A percentile compares a stretch with the other conserved stretches of the same genome.
These are phyloP conservation scores for Candida maltosa DNA, from an alignment of 805 yeast genomes.

Conservation along the genomic window DNA sequence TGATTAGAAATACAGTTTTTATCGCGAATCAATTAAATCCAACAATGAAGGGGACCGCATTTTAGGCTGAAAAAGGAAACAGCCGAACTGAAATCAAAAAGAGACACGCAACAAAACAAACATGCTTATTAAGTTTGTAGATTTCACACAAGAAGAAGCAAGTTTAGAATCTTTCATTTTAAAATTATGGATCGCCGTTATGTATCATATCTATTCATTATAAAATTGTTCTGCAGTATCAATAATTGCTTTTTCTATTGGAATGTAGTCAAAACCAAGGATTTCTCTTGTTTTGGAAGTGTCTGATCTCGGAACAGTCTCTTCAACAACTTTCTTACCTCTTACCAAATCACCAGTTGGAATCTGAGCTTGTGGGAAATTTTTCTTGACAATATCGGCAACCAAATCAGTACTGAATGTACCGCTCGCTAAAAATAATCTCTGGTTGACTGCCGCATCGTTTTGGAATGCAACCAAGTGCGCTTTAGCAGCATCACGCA, in stretches of 20 bases:
- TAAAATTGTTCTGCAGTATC: conserved; percentile 36
- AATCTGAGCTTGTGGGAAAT: conserved; percentile 13
- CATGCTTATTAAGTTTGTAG: no score
- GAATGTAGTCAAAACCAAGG: conserved; percentile 35
- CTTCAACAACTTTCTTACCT: conserved; percentile 12
- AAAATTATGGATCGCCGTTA: no score
- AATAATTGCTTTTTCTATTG: conserved; percentile 36
- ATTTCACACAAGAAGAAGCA: no score
- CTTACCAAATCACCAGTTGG: conserved; percentile 16
- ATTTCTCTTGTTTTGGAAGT: conserved; percentile 27
- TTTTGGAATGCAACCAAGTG: conserved; percentile 50
- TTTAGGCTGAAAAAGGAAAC: no score
- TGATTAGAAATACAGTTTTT: no score
- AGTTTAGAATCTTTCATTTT: no score
- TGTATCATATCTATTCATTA: not conserved
- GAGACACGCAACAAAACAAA: no score
- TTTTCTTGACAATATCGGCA: conserved; percentile 19
- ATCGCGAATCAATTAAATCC: no score
- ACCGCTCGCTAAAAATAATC: conserved; percentile 13
- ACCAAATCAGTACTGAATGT: conserved; percentile 19
- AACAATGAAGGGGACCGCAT: no score
- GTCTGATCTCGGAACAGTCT: conserved; percentile 12
- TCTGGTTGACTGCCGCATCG: conserved; percentile 11
- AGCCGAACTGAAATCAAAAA: no score
- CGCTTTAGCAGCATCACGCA: conserved; percentile 60